phyloP scores from a whole-genome alignment of 2,329 filamentous ascomycete genomes.

The Cladophialophora yegresii region DNA sequence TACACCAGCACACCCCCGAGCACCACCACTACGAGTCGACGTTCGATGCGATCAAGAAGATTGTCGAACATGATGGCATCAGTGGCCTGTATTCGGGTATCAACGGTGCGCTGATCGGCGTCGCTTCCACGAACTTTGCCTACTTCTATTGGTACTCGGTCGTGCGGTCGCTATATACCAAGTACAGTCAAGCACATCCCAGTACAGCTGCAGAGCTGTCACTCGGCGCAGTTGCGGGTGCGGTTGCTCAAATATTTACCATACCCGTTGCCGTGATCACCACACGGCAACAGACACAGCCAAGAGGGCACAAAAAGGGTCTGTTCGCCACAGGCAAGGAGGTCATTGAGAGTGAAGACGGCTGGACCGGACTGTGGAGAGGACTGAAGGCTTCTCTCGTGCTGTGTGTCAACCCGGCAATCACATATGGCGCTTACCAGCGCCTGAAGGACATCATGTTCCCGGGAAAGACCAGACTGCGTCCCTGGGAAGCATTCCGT shows the following conservation, averaged over 20 bases:
- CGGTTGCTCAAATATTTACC: conserved; percentile 90
- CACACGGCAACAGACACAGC: conserved; percentile 91
- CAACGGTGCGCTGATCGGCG: conserved; percentile 79
- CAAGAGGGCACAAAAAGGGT: conserved; percentile 79
- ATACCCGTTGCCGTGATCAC: conserved; percentile 96
- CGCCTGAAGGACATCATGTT: conserved; percentile 76
- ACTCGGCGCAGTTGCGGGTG: conserved; percentile 83
- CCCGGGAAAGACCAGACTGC: conserved; percentile 72
- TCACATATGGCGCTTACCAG: conserved; percentile 97
- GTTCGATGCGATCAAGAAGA: conserved; percentile 83
- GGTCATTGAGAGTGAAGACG: conserved; percentile 87
- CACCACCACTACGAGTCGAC: conserved; percentile 81
- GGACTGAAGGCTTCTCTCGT: conserved; percentile 95
- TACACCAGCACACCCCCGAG: conserved; percentile 49
- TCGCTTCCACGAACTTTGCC: conserved; percentile 96
- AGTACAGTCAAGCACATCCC: conserved; percentile 59
- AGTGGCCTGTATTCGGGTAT: conserved; percentile 87
- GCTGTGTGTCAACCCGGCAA: conserved; percentile 91
- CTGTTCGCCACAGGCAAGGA: conserved; percentile 84
- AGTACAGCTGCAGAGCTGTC: conserved; percentile 80
- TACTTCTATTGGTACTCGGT: conserved; percentile 99
- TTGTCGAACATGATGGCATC: conserved; percentile 76
- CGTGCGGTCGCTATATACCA: conserved; percentile 75
- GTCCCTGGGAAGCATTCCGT: conserved; percentile 89
- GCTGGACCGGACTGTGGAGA: conserved; percentile 85